These are phyloP conservation scores for Ensete ventricosum DNA, from an alignment of 176 grass and related monocot genomes.

Conservation along the genomic window DNA sequence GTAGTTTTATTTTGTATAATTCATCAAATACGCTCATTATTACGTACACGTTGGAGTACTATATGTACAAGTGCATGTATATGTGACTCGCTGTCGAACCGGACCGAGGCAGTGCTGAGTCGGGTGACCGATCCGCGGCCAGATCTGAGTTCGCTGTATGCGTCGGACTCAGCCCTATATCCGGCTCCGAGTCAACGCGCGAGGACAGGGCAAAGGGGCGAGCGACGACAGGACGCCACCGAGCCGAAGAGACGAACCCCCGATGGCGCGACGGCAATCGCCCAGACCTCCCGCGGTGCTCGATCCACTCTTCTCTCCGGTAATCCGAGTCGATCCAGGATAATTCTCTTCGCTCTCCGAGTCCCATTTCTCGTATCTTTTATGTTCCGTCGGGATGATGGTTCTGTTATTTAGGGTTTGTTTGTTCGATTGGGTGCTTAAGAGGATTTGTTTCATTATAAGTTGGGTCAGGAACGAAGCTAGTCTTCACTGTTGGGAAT, in stretches of 20 bases:
- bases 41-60: too few species aligned
- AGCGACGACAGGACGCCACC: neutral
- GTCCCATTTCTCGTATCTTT: neutral
- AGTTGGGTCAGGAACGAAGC: neutral
- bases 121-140: neutral
- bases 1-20: too few species aligned
- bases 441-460: neutral
- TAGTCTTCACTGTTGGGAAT: neutral
- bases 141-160: neutral
- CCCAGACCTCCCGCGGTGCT: neutral
- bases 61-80: too few species aligned
- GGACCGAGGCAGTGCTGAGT: neutral
- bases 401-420: neutral
- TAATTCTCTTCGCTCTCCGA: neutral
- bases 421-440: neutral
- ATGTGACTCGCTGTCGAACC: neutral
- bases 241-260: neutral
- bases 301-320: neutral
- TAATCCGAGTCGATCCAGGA: neutral
- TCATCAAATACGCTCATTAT: too few species aligned
- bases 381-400: neutral
- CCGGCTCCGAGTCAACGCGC: conserved; percentile 4
- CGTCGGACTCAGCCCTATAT: conserved; percentile 3
- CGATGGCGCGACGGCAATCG: neutral
- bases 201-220: conserved; percentile 1